Evolutionary conservation across 306 rosid species (phyloP), one percentile per base, ranked within the genome.

Genomic region (Casuarina cunninghamiana): DNA sequence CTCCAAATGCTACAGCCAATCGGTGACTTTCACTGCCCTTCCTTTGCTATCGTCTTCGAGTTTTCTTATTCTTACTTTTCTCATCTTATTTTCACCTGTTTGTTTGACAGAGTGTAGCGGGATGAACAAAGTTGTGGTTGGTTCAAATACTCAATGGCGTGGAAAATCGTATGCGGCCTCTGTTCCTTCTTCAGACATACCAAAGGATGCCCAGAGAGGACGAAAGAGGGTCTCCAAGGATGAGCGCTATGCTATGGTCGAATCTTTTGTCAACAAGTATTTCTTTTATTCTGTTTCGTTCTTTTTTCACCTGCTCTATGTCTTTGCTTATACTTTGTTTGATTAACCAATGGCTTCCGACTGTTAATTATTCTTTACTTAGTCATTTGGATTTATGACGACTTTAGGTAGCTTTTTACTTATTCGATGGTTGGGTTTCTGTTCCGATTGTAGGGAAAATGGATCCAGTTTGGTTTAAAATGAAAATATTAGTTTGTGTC

Each of bases 211-310:
- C 13, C 78, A 1, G 50, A 83, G 77, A 83, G 53, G 69, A 10
- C 67, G 75, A 57, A 88, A 68, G 74, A 87, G 48, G 83, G 63
- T 84, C 83, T 35, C 89, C 0, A 90, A 46, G 74, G 76, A 76
- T 10, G 84, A 90, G 69, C 88, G 93, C 55, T 77, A 46, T 83
- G 87, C 85, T 51, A 41, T 88, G 80, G 87, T 92, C 79, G 88
- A 88, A 85, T 68, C 85, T 35, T 90, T 81, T 78, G 95, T 92
- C 62, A 69, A 78, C 78, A 83, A 87, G 97, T 92, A 86, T 1
- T 63, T 58, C 11, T 10, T 16, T 19, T 32, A 5, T 10, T n/a
- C 32, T 7, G 21, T 41, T 74, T 17, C 4, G 39, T 38, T 37
- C 35, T 19, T 13, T 51, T 6, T 70, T 0, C 17, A 16, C 21